Percentiles rank a stretch among this genome's conserved stretches.
These are phyloP conservation scores for Colletotrichum sp. DNA, from an alignment of 2,329 filamentous ascomycete species.

Conservation along the genomic window DNA sequence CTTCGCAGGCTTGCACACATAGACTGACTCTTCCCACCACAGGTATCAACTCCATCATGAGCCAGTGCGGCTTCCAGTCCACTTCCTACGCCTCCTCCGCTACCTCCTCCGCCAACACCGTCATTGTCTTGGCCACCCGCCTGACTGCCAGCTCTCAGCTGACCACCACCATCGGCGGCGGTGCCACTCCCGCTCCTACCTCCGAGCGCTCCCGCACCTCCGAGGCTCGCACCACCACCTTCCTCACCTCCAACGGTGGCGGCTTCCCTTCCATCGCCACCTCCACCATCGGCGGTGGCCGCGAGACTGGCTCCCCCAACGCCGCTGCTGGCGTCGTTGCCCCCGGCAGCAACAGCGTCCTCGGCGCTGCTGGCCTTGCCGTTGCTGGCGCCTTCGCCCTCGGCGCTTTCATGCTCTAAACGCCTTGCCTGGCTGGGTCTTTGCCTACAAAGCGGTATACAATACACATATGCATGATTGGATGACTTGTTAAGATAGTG, in stretches of 20 bases:
- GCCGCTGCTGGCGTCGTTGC: constrained; percentile 4
- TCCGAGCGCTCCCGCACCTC: not conserved
- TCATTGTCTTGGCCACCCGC: constrained; percentile 35
- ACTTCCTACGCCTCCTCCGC: constrained; percentile 29
- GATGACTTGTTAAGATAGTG: not conserved
- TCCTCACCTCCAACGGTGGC: constrained; percentile 15
- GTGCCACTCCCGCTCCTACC: not conserved
- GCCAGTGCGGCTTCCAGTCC: constrained; percentile 37
- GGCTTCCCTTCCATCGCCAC: constrained; percentile 18
- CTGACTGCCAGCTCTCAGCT: constrained; percentile 37
- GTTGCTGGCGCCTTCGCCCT: constrained; percentile 18
- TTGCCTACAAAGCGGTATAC: not conserved
- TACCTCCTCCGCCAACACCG: constrained; percentile 26
- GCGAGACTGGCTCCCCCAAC: constrained; percentile 12
- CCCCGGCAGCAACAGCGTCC: constrained; percentile 8
- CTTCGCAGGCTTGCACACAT: not conserved
- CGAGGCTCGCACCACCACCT: constrained; percentile 18
- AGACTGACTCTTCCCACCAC: not conserved
- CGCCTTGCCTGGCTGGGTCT: not conserved
- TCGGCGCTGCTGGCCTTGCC: constrained; percentile 9
- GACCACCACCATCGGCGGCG: constrained; percentile 37
- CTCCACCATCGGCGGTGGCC: constrained; percentile 13
- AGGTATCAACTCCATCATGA: constrained; percentile 41
- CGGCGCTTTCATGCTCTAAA: constrained; percentile 20
- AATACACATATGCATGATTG: not conserved